Percentiles rank a stretch among this genome's conserved stretches.
Conservation (phyloP, 345 rosid genomes). For the Gynandropsis gynandra region DNA sequence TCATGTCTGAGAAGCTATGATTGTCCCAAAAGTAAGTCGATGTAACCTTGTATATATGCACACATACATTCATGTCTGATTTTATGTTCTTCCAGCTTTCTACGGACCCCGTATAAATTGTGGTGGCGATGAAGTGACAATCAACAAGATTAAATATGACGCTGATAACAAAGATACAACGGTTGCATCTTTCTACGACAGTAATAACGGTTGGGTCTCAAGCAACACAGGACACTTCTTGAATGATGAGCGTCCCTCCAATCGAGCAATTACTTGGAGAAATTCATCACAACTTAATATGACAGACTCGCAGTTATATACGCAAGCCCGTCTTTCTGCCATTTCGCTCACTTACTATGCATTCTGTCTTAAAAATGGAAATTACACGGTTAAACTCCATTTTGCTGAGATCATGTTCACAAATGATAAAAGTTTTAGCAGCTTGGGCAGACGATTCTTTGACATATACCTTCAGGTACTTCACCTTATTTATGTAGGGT, state of each 20-base stretch:
- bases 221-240: constrained; percentile 20
- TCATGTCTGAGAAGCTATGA: not conserved
- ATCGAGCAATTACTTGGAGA: not conserved
- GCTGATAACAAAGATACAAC: constrained; percentile 36
- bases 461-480: constrained; percentile 67
- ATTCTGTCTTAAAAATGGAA: constrained; percentile 49
- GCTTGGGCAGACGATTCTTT: constrained; percentile 48
- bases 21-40: constrained; percentile 27
- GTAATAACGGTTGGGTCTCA: constrained; percentile 13
- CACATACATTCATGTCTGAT: constrained; percentile 7
- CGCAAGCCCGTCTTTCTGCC: constrained; percentile 48
- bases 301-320: constrained; percentile 29
- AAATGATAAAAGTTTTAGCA: constrained; percentile 24
- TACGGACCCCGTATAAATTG: constrained; percentile 49
- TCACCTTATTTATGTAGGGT: too few relatives aligned
- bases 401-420: constrained; percentile 58
- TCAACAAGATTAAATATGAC: constrained; percentile 34
- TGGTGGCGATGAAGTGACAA: constrained; percentile 39
- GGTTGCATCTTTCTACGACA: constrained; percentile 9
- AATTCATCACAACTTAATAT: not conserved
- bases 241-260: not conserved
- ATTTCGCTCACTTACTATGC: constrained; percentile 55
- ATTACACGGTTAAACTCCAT: constrained; percentile 44
- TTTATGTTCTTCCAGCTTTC: constrained; percentile 29
- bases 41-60: constrained; percentile 8